Evolutionary conservation across 2,329 filamentous ascomycete species (phyloP), one percentile per base, ranked within the genome.

Genomic region (Fusarium subtropicale): DNA sequence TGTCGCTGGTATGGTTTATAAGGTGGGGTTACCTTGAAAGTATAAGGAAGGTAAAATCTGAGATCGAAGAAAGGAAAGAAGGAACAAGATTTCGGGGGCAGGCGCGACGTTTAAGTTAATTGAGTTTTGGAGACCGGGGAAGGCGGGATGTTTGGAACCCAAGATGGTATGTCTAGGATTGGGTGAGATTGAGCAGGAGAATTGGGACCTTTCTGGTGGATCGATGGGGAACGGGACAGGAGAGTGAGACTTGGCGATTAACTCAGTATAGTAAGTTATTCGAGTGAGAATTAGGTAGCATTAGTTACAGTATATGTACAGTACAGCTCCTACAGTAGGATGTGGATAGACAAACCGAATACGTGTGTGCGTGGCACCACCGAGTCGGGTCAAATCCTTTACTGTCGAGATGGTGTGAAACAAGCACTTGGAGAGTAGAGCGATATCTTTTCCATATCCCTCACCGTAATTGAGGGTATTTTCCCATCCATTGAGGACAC

Each of bases 91-190:
- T 42, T 63, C 53, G 66, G 59, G 67, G 67, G 63, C 56, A 55
- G 51, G 46, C 53, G 51, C 53, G 58, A 64, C 47, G 63, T 71
- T 71, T 70, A 65, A 65, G 62, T 65, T 48, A 68, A 70, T 70
- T 70, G 67, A 68, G 55, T 70, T 70, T 60, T 56, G 47, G 55
- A 69, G 56, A 55, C 63, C 66, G 66, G 67, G 57, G 69, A 62
- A 54, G 53, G 61, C 60, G 66, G 61, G 61, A 53, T 61, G 47
- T 39, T 53, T 55, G 60, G 61, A 60, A 60, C 33, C 38, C 45
- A 59, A 30, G 61, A 64, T 36, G 39, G 67, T 52, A 53, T 34
- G 46, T 56, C 61, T 39, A 51, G 60, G 51, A 55, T 39, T 39
- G 33, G 31, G 33, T 31, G 20, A 52, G 44, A 39, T 44, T 24